phyloP scores from a whole-genome alignment of 331 rosid genomes.

The Malus hybrid region DNA sequence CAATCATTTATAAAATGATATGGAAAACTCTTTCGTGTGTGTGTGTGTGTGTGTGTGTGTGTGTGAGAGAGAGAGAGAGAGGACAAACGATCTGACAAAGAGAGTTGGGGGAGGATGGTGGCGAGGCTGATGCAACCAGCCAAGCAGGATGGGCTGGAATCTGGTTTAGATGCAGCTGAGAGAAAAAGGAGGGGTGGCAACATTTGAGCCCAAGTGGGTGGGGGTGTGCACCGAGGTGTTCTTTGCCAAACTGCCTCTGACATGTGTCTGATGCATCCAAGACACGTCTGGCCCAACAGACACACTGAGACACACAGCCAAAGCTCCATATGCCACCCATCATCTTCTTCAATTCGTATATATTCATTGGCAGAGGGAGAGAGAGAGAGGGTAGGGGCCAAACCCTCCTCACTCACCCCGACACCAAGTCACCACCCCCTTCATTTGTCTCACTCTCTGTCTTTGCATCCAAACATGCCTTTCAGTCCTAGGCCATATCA shows the following conservation, averaged over 20 bases:
- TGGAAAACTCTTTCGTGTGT: background rate
- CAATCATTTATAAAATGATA: background rate
- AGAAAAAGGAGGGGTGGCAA: conserved; percentile 3
- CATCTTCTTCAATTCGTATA: background rate
- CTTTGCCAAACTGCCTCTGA: conserved; percentile 15
- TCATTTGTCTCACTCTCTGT: conserved; percentile 43
- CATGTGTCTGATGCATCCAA: conserved; percentile 49
- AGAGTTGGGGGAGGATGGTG: background rate
- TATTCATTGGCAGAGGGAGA: background rate
- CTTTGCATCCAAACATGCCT: background rate
- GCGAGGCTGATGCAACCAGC: conserved; percentile 8
- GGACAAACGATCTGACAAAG: background rate
- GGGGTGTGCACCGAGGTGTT: background rate
- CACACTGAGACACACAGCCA: background rate
- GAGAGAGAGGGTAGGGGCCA: background rate
- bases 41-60: too few species aligned
- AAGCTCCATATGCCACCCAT: background rate
- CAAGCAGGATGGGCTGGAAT: conserved; percentile 19
- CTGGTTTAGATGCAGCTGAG: background rate
- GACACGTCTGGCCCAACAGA: conserved; percentile 47
- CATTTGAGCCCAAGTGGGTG: conserved; percentile 4
- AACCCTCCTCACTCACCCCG: conserved; percentile 3
- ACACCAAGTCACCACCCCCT: conserved; percentile 18
- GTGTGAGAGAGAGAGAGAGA: background rate
- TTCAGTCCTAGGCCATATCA: background rate